Conservation (phyloP, 73 alveolate species). For the Paramecium sexaurelia region DNA sequence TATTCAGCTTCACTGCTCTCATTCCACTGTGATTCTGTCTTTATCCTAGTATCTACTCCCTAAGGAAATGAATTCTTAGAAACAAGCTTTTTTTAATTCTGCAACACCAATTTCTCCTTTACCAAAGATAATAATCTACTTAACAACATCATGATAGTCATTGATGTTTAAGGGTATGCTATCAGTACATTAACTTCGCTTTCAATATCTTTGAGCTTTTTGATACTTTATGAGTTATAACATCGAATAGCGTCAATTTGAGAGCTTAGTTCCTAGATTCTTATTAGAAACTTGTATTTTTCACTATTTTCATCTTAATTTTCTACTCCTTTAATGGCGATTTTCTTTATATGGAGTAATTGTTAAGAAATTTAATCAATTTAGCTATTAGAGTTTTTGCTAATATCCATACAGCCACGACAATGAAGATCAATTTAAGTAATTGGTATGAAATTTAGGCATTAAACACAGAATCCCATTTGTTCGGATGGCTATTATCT, state of each 20-base stretch:
- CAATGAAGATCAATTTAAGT: not conserved
- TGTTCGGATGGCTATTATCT: not conserved
- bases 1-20: not conserved
- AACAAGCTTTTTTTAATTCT: not conserved
- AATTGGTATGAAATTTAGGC: not conserved
- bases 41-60: not conserved
- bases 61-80: not conserved
- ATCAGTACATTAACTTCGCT: not conserved
- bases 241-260: not conserved
- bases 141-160: not conserved
- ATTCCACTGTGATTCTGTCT: not conserved
- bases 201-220: not conserved
- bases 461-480: not conserved
- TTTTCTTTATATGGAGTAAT: not conserved
- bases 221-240: not conserved
- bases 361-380: not conserved
- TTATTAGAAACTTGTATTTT: not conserved
- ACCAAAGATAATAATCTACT: not conserved
- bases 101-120: not conserved
- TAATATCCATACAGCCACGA: not conserved
- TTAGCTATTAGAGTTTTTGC: not conserved
- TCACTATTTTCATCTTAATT: not conserved
- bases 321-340: not conserved
- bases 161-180: not conserved
- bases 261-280: not conserved